Base-by-base conservation (phyloP, 768 basidiomycete genomes). In the Suillus brevipes region DNA sequence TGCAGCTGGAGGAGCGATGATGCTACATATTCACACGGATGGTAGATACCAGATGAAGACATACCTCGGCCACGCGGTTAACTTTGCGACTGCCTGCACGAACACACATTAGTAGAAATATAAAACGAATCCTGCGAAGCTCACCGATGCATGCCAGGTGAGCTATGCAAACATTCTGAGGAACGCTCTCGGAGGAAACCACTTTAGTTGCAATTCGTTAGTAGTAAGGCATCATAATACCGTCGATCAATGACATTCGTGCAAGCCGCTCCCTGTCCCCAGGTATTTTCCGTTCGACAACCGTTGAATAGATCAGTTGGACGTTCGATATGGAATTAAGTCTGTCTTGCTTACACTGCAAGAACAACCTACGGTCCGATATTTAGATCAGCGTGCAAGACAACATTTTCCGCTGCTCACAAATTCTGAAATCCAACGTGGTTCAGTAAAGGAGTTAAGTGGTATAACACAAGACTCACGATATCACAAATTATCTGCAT, bases 401-500 rank as follows among this genome's bases (percentile, higher is more conserved):
- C 81, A 69, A 68, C 87, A n/a, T 87, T 66, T 75, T 87, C 86
- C 3, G 18, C 10, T 28, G 64, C 62, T 68, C 61, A 59, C 34
- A 20, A 59, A 47, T 63, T 56, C 34, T 34, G 37, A 31, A 37
- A 16, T 60, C 34, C 7, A 63, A 18, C 4, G 34, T 13, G 9
- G 9, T 43, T 31, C 40, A 50, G 16, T 25, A 20, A 43, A 53
- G 18, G 28, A 3, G 16, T 18, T 31, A 12, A 31, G 25, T 57
- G 18, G 25, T 0, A 14, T 25, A 56, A 72, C 28, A 40, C 1
- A n/a, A 18, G 40, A 82, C 87, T 81, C 64, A 92, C 90, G 64
- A 95, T 90, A 75, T 95, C 94, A 68, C 85, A 97, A 71, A 96
- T 95, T 71, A 97, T 94, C 72, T 97, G 93, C 86, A 96, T 80